Base-by-base conservation (phyloP, 768 basidiomycete genomes). In the Phanerochaete sordida region DNA sequence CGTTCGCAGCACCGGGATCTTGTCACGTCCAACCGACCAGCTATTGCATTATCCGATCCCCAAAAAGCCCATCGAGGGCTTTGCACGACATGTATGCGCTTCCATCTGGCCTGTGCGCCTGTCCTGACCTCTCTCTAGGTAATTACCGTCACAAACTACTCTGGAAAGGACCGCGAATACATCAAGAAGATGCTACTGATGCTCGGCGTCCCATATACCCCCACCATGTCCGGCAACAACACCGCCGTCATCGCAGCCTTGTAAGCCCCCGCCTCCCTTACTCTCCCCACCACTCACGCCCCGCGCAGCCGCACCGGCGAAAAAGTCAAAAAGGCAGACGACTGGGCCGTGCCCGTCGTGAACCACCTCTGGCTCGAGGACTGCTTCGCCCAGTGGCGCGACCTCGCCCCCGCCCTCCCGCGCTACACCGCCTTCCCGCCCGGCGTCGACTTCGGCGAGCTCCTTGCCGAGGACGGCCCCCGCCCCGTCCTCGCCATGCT, bases 311-410 rank as follows among this genome's bases (percentile, higher is more conserved):
- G 68, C 12, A 55, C 57, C 0, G 68, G 68, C 4, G 71, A 62
- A 1, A 97, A 97, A 74, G 86, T 89, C 0, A 74, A 75, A 7
- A 90, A 90, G 66, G 92, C 93, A 0, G 76, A 78, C 8, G 76
- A 83, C 0, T 96, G 95, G 95, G 84, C 83, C 0, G 89, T 95
- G 62, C 88, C 93, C 0, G 78, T 95, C 59, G 88, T 95, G 12
- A 96, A 94, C 65, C 95, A 98, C 65, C 80, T 81, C 0, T 97
- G 93, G 93, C 78, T 97, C 2, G 95, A 97, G 68, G 92, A 95
- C 62, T 95, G 92, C 69, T 90, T 95, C 68, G 73, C 85, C 23
- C 79, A 85, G 54, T 97, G 95, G 94, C 81, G 81, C 49, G 79
- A 81, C 33, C 75, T 91, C 59, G 86, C 87, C 0, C 80, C 83